Evolutionary conservation across 2,329 filamentous ascomycete species (phyloP), one percentile per base, ranked within the genome.

Genomic region (Colletotrichum agaves): DNA sequence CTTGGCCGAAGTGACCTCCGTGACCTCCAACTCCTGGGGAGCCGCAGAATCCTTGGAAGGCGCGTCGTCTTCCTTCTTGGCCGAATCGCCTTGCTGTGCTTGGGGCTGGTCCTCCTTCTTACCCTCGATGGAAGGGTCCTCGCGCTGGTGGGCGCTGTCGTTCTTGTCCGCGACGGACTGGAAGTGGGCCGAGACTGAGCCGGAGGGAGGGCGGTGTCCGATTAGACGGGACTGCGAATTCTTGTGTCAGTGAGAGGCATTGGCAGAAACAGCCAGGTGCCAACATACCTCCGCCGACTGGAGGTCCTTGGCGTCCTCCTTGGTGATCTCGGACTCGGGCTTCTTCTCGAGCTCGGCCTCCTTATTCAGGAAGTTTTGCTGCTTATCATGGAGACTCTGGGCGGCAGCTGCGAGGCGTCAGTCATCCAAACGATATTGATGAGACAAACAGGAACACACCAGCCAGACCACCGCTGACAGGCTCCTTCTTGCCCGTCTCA

Each of bases 371-470:
- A 59, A 17, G 8, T 12, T 47, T 13, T 59, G 56, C 17, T 59
- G 56, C 56, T 59, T 59, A 41, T 59, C 27, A 11, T 37, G 41
- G 17, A 59, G 41, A 17, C 41, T 59, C 17, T 59, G 56, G 23
- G 41, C 56, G 11, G 39, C 33, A 19, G 56, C 41, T 59, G n/a
- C 8, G 5, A 52, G 15, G 27, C 3, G 46, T 49, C 44, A 44
- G 41, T 19, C 6, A 10, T 4, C n/a, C 7, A n/a, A 10, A 11
- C 2, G 41, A 15, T 3, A n/a, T 8, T 11, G 19, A 13, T 17
- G 17, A 3, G 41, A 15, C 15, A 15, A 35, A 35, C 4, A n/a
- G 49, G 49, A 52, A 5, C n/a, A 17, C 12, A 52, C 49, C 49
- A 52, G 49, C 49, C 17, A 33, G 23, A 19, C 49, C 49, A 10